A percentile compares a stretch with the other conserved stretches of the same genome.
phyloP scores from a whole-genome alignment of 208 protist genomes.

The Acanthamoeba divionensis region DNA sequence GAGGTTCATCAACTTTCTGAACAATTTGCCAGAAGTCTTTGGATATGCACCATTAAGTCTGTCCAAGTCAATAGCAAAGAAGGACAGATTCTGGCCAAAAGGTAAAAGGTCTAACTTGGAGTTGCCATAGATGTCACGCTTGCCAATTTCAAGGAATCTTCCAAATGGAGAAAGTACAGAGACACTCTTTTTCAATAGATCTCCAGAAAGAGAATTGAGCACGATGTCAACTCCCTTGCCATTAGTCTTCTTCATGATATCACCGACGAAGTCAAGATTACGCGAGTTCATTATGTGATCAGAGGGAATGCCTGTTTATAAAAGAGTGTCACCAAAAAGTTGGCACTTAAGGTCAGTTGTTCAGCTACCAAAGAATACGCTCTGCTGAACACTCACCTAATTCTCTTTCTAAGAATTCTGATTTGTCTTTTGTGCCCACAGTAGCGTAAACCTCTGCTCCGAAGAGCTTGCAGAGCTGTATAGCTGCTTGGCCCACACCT shows the following conservation, averaged over 20 bases:
- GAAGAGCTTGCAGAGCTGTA: constrained; percentile 31
- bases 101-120: constrained; percentile 65
- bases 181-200: constrained; percentile 64
- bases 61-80: constrained; percentile 66
- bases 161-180: constrained; percentile 61
- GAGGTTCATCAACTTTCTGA: constrained; percentile 53
- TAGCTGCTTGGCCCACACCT: constrained; percentile 45
- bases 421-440: constrained; percentile 6
- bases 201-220: constrained; percentile 77
- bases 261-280: constrained; percentile 25
- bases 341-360: no score
- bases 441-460: constrained; percentile 36
- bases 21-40: neutral
- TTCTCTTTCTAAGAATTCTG: constrained; percentile 36
- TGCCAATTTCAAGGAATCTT: no score
- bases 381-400: neutral
- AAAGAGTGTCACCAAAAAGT: no score
- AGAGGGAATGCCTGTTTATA: no score
- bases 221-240: constrained; percentile 75
- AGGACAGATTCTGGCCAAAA: constrained; percentile 71
- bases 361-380: no score
- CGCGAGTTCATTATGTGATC: constrained; percentile 51
- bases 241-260: no score
- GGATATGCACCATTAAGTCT: constrained; percentile 52
- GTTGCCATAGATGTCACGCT: constrained; percentile 75